Base-by-base conservation (phyloP, 139 green algal genomes). In the Dunaliella primolecta region DNA sequence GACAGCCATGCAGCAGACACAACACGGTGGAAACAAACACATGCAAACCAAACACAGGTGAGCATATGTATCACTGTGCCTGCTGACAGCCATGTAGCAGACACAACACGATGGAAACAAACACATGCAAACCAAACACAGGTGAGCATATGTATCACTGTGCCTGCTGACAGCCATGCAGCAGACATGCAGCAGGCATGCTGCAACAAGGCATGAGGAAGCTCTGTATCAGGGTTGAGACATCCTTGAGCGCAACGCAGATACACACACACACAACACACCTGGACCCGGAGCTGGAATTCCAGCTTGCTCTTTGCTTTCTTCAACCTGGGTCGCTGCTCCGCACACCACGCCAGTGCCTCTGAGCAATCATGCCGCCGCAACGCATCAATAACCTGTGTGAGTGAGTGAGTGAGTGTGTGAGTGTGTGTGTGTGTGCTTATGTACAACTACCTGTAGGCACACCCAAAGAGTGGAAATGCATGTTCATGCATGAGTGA, bases 281-380 rank as follows among this genome's bases (percentile, higher is more conserved):
- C 91, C 87, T 94, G 94, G 77, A 95, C 84, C 7, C 94, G 83
- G 33, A 98, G 90, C 83, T 94, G 91, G 86, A 99, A 99, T 89
- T 98, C 96, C 37, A 99, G 90, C 76, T 86, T 92, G 87, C 87
- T 95, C 82, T 94, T 95, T 75, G 88, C 82, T 87, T 97, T 98
- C 29, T 87, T 88, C 37, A 98, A 90, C 37, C 89, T 86, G 2
- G 75, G 38, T 0, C 84, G 83, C 83, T 99, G 89, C 37, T 94
- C 88, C 1, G 83, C 83, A 81, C 95, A 98, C 96, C 96, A 99
- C 0, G 84, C 87, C 32, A 99, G 92, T 24, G 96, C 96, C 20
- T 77, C 75, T 27, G 72, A 38, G 87, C 91, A 96, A 82, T 97
- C 88, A 57, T 92, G 93, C 15, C 37, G 64, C 15, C 84, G 76